These are phyloP conservation scores for Hygrophila difformis DNA, from an alignment of 257 asterid species.

Conservation along the genomic window DNA sequence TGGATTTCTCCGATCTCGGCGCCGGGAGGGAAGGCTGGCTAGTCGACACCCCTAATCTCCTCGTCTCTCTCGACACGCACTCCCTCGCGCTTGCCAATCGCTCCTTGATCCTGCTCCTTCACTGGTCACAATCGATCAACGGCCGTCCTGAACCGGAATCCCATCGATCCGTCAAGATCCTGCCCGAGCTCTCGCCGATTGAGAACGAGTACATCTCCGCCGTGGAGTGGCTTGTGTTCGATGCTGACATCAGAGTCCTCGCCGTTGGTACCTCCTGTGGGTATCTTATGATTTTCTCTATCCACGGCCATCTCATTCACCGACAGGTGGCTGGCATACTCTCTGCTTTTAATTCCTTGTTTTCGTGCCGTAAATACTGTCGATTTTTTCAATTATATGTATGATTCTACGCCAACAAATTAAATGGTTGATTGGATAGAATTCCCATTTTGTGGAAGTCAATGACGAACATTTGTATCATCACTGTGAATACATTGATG, in stretches of 20 bases:
- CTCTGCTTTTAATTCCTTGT: neutral
- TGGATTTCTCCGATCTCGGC: conserved; percentile 60
- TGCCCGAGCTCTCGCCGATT: conserved; percentile 75
- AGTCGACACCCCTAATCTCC: conserved; percentile 53
- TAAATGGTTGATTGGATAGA: no score
- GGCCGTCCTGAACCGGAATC: conserved; percentile 29
- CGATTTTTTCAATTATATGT: neutral
- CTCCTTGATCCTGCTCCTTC: conserved; percentile 49
- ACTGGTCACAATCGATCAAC: conserved; percentile 36
- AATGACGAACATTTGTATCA: neutral
- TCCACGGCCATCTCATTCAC: conserved; percentile 69
- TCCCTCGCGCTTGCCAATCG: conserved; percentile 74
- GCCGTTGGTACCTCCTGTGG: conserved; percentile 88
- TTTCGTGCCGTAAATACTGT: neutral
- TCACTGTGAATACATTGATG: neutral
- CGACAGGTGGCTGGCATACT: conserved; percentile 48
- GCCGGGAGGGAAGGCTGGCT: conserved; percentile 96
- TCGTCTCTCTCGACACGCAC: conserved; percentile 64
- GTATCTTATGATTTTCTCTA: conserved; percentile 59
- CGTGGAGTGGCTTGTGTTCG: conserved; percentile 73
- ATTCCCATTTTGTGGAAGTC: neutral
- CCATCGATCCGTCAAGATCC: conserved; percentile 46
- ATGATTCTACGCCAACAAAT: no score
- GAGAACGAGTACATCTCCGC: conserved; percentile 78
- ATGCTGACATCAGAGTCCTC: conserved; percentile 56